A percentile compares a stretch with the other conserved stretches of the same genome.
Evolutionary conservation across 305 asterid genomes (phyloP).

Genomic region (Fraxinus floribunda): DNA sequence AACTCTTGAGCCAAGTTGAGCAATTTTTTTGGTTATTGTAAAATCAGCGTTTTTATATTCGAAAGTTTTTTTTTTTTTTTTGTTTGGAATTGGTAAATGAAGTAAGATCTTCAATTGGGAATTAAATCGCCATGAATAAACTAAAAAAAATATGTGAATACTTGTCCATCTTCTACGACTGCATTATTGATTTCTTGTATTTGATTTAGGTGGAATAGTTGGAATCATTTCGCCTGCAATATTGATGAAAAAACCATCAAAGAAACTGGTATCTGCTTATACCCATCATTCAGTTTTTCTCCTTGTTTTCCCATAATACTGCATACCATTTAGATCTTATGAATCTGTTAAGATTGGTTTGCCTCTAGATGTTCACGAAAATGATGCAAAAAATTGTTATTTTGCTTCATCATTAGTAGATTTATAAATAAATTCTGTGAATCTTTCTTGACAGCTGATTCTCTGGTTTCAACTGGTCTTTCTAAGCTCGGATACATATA

Average conservation of each 20-base stretch:
- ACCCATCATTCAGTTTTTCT: neutral
- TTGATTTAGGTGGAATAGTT: slow-evolving; percentile 74
- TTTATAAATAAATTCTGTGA: neutral
- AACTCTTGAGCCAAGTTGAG: neutral
- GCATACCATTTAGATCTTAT: neutral
- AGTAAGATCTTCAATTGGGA: neutral
- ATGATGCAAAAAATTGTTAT: neutral
- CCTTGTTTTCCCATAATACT: neutral
- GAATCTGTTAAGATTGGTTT: neutral
- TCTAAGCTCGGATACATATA: slow-evolving; percentile 61
- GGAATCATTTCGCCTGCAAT: slow-evolving; percentile 73
- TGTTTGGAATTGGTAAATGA: neutral
- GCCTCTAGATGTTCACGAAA: neutral
- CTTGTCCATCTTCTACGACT: neutral
- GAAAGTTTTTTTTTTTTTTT: neutral
- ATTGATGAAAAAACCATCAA: slow-evolving; percentile 61
- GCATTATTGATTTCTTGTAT: neutral
- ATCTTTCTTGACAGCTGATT: slow-evolving; percentile 55
- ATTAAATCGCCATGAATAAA: neutral
- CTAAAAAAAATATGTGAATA: too few species aligned
- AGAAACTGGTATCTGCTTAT: slow-evolving; percentile 52
- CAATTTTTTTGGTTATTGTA: neutral
- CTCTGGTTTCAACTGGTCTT: slow-evolving; percentile 78
- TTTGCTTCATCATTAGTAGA: neutral
- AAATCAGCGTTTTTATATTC: neutral